Evolutionary conservation across 2,329 filamentous ascomycete species (phyloP), one percentile per base, ranked within the genome.

Genomic region (Scedosporium minutisporum): DNA sequence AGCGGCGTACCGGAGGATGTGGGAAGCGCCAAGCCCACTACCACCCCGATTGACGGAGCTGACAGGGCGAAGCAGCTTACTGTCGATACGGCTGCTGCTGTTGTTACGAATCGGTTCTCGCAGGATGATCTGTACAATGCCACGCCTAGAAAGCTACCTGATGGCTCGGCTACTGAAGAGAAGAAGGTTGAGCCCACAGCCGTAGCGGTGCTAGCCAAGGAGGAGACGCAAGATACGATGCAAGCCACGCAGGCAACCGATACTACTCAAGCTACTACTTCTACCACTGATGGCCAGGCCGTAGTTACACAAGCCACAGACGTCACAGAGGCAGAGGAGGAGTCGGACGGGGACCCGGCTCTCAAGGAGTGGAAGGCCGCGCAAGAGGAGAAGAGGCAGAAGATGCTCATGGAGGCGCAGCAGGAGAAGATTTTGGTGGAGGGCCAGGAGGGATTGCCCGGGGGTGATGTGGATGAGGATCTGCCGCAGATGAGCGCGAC

Each of bases 401-500:
- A 76, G 63, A 71, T 78, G 55, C 70, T 79, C 14, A n/a, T 18
- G 7, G 71, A 75, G 18, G 72, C 74, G 6, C 78, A 81, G 64
- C 81, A 84, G 68, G 82, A 84, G 71, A 83, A 84, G 73, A 84
- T 84, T 25, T 73, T 77, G 9, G 71, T 72, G 68, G 70, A 75
- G 62, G 67, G 70, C 14, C 68, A 73, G 63, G 66, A 69, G 55
- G 62, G 58, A 12, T 62, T 65, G 38, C 64, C 64, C 18, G 66
- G 63, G 6, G 64, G 71, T 53, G 70, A 74, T 7, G 73, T 72
- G 6, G 71, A 73, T 25, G 74, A 73, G 29, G 73, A 74, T 60
- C 69, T 68, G 58, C 72, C 75, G 69, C 80, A 79, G 64, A 89
- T 90, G 87, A 81, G 78, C 58, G 86, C 86, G 6, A 87, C 85